Percentiles rank a stretch among this genome's conserved stretches.
These are phyloP conservation scores for Hibiscus trionum DNA, from an alignment of 345 rosid genomes.

Conservation along the genomic window DNA sequence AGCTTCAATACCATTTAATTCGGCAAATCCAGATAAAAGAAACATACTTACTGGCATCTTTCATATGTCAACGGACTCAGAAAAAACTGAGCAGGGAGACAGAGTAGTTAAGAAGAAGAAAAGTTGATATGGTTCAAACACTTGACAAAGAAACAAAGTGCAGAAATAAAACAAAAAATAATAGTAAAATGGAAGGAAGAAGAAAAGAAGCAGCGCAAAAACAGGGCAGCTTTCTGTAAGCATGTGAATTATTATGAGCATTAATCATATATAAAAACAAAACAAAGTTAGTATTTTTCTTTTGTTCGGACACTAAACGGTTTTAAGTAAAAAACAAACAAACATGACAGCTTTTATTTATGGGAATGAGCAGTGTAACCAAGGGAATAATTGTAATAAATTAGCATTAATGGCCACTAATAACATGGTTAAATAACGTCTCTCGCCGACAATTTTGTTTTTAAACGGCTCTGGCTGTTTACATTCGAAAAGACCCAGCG, in stretches of 20 bases:
- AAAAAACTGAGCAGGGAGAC: constrained; percentile 10
- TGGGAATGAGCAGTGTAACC: background rate
- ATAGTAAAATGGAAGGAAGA: constrained; percentile 5
- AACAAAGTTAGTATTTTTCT: background rate
- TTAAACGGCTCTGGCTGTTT: constrained; percentile 24
- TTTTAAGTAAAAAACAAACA: constrained; percentile 4
- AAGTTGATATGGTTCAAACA: background rate
- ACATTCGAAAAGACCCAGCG: too few relatives aligned
- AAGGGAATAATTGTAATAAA: constrained; percentile 14
- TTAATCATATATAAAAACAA: constrained; percentile 55
- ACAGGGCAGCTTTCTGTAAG: constrained; percentile 34
- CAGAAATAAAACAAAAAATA: background rate
- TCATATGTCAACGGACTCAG: constrained; percentile 49
- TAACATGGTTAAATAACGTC: constrained; percentile 36
- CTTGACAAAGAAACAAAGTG: background rate
- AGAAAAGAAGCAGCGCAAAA: constrained; percentile 22
- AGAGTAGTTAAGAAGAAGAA: background rate
- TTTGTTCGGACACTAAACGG: constrained; percentile 9
- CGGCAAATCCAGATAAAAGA: background rate
- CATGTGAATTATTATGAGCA: constrained; percentile 37
- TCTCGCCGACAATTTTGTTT: constrained; percentile 68
- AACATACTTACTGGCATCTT: constrained; percentile 99
- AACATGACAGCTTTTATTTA: constrained; percentile 25
- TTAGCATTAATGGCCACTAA: constrained; percentile 19
- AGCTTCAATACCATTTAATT: background rate